phyloP scores from a whole-genome alignment of 2,329 filamentous ascomycete species.

The Pyricularia grisea region DNA sequence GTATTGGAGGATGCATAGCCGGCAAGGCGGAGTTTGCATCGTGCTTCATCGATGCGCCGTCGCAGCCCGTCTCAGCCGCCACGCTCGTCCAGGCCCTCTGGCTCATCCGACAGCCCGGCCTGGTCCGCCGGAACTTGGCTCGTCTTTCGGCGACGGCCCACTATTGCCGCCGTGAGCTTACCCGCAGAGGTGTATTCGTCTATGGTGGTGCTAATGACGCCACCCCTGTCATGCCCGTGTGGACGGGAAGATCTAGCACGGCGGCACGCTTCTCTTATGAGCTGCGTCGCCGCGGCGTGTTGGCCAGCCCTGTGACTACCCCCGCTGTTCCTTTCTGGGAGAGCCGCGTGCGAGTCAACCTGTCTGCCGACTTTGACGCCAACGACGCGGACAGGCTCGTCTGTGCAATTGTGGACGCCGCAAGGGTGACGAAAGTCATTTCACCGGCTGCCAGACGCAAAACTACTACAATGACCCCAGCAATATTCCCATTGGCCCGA shows the following conservation, averaged over 20 bases:
- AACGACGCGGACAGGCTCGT: constrained; percentile 7
- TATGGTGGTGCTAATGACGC: constrained; percentile 6
- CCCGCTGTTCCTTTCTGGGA: constrained; percentile 8
- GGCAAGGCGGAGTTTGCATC: constrained; percentile 5
- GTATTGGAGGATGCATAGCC: constrained; percentile 9
- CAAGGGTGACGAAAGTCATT: background rate
- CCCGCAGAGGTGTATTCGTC: constrained; percentile 7
- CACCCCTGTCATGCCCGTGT: constrained; percentile 6
- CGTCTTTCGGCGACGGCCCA: constrained; percentile 5
- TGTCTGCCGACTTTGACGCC: constrained; percentile 9
- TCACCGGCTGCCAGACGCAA: background rate
- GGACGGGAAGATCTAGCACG: constrained; percentile 7
- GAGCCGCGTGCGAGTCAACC: constrained; percentile 10
- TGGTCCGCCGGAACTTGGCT: constrained; percentile 3
- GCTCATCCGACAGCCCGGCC: constrained; percentile 8
- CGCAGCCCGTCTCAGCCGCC: constrained; percentile 4
- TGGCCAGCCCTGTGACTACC: constrained; percentile 6
- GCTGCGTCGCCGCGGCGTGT: constrained; percentile 5
- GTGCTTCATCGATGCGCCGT: background rate
- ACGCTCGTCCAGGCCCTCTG: constrained; percentile 10
- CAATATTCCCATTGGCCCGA: background rate
- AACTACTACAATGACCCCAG: background rate
- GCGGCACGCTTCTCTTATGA: constrained; percentile 7
- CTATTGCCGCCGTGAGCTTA: constrained; percentile 8
- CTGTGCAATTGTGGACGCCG: constrained; percentile 4